Evolutionary conservation across 768 basidiomycete genomes (phyloP).

Genomic region (Rhizopogon roseolus): DNA sequence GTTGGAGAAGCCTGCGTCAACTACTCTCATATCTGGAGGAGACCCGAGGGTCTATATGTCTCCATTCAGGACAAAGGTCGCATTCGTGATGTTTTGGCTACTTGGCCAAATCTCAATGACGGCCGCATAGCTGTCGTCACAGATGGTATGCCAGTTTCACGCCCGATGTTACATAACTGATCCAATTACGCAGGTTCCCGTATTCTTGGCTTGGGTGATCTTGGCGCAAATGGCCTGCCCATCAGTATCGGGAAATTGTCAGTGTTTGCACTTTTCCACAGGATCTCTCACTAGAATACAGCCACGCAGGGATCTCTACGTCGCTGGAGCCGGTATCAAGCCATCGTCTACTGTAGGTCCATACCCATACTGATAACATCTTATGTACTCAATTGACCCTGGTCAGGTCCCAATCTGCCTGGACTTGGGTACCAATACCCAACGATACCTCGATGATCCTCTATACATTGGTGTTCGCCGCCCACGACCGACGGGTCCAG

Average conservation of each 20-base stretch:
- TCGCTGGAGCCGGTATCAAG: constrained; percentile 65
- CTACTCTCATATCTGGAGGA: constrained; percentile 66
- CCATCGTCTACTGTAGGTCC: constrained; percentile 38
- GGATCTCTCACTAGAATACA: not conserved
- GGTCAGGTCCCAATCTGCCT: constrained; percentile 56
- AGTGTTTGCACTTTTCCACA: constrained; percentile 16
- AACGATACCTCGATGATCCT: constrained; percentile 61
- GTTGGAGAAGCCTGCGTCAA: constrained; percentile 70
- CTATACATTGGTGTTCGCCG: constrained; percentile 70
- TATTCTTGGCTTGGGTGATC: constrained; percentile 63
- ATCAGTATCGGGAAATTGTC: constrained; percentile 74
- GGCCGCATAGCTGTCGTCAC: constrained; percentile 74
- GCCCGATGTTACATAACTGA: constrained; percentile 3
- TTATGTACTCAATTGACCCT: not conserved
- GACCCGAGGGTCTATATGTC: constrained; percentile 57
- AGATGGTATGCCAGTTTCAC: constrained; percentile 40
- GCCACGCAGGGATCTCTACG: constrained; percentile 50
- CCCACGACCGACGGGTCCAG: constrained; percentile 39
- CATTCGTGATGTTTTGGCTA: constrained; percentile 50
- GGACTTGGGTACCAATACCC: constrained; percentile 76
- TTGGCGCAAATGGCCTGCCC: constrained; percentile 36
- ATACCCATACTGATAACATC: not conserved
- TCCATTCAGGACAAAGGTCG: constrained; percentile 63
- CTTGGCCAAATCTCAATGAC: constrained; percentile 41
- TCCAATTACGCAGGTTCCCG: constrained; percentile 43